These are phyloP conservation scores for Jaminaea rosea DNA, from an alignment of 1,284 basidiomycete genomes.

Conservation along the genomic window DNA sequence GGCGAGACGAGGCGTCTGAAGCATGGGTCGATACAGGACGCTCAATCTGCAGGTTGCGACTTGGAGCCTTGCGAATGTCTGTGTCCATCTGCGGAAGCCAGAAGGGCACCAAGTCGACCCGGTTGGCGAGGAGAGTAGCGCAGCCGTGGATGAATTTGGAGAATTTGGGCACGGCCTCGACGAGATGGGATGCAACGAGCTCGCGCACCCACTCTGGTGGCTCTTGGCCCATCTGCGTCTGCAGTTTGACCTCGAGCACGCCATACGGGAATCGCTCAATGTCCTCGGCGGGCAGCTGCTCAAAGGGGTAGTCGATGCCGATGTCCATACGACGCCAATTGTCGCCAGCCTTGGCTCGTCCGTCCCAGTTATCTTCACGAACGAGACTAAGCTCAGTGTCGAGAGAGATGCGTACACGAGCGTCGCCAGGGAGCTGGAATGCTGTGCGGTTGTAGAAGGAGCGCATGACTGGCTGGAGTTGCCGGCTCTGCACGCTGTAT, in stretches of 20 bases:
- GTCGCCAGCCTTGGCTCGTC: conserved; percentile 61
- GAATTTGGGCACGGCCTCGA: conserved; percentile 49
- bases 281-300: conserved; percentile 66
- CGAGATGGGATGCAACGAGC: conserved; percentile 83
- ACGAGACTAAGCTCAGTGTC: conserved; percentile 92
- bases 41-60: conserved; percentile 35
- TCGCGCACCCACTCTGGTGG: conserved; percentile 95
- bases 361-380: conserved; percentile 96
- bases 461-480: conserved; percentile 73
- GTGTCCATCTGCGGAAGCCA: conserved; percentile 87
- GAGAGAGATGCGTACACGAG: conserved; percentile 91
- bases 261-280: conserved; percentile 84
- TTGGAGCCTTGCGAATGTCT: conserved; percentile 44
- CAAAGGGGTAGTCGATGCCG: conserved; percentile 84
- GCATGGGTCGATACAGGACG: conserved; percentile 19
- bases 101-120: conserved; percentile 96
- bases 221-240: conserved; percentile 91
- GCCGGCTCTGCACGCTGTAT: conserved; percentile 76
- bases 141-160: conserved; percentile 98
- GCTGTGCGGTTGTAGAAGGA: conserved; percentile 99
- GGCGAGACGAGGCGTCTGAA: conserved; percentile 20
- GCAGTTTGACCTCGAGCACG: conserved; percentile 91
- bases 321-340: conserved; percentile 95
- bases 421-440: conserved; percentile 96
- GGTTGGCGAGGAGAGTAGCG: conserved; percentile 79